Percentiles rank a stretch among this genome's conserved stretches.
phyloP scores from a whole-genome alignment of 2,329 filamentous ascomycete species.

The Beauveria scarabaeidicola region DNA sequence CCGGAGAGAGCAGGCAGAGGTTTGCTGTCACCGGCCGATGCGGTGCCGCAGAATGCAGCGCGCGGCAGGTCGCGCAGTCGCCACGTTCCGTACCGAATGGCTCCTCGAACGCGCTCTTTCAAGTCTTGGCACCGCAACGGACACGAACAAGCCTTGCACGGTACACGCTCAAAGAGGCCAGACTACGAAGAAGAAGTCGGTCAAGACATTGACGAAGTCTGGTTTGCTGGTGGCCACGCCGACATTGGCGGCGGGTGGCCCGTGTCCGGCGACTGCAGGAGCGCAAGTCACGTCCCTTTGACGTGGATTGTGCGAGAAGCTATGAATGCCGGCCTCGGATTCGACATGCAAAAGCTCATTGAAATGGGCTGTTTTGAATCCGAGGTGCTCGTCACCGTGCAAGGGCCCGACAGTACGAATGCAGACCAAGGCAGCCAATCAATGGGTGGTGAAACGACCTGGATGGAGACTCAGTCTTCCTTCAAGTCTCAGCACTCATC shows the following conservation, averaged over 20 bases:
- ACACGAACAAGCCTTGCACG: background rate
- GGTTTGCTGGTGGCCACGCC: conserved; percentile 72
- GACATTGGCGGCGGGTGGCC: conserved; percentile 75
- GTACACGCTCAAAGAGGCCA: conserved; percentile 11
- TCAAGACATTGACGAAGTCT: conserved; percentile 72
- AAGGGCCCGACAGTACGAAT: background rate
- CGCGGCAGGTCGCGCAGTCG: conserved; percentile 12
- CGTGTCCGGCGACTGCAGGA: conserved; percentile 44
- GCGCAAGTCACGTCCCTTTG: conserved; percentile 59
- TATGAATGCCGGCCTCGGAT: conserved; percentile 55
- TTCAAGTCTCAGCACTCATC: conserved; percentile 36
- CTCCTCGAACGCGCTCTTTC: conserved; percentile 20
- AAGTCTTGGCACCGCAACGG: background rate
- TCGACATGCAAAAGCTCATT: conserved; percentile 60
- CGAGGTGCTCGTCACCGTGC: background rate
- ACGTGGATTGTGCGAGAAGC: conserved; percentile 60
- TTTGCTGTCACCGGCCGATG: background rate
- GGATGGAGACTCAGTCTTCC: background rate
- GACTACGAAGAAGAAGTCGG: conserved; percentile 27
- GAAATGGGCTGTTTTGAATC: conserved; percentile 53
- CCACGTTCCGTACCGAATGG: conserved; percentile 34
- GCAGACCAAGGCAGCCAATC: background rate
- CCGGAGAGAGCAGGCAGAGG: background rate
- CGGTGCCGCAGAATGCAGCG: conserved; percentile 4
- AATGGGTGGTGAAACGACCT: background rate